Evolutionary conservation across 2,329 filamentous ascomycete species (phyloP), one percentile per base, ranked within the genome.

Genomic region (Pezicula radicicola): DNA sequence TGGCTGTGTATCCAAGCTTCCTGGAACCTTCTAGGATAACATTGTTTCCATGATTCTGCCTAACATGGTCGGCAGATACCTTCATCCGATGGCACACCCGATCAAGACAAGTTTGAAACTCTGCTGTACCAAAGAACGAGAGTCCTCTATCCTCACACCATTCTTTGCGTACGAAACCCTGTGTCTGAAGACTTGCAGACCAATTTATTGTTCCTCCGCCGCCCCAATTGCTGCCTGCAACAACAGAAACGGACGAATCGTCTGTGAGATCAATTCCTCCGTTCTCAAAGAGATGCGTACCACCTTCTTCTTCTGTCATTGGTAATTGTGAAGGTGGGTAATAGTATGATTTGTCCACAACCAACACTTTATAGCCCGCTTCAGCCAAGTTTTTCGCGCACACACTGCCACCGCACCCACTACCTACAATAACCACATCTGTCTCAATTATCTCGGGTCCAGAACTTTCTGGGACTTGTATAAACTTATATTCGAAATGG

Each of bases 171-270:
- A 96, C 89, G 57, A 78, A 88, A 25, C 81, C 83, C 65, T 93
- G 89, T 0, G 89, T 88, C 62, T 78, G 75, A 45, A 85, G 71
- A 47, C 73, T 74, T 8, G 81, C 81, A 62, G 78, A 88, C 91
- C 91, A 97, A 69, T 97, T 97, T 61, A 96, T 71, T 0, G 89
- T 91, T 6, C 91, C 91, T 50, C 92, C 92, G 40, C 92, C 92
- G 28, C 92, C 92, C 83, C 88, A 96, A 30, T 81, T 81, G 51
- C 83, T 80, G 2, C 89, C 92, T 0, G 87, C 81, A 3, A 89
- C 67, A 12, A 93, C 68, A 15, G 72, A 79, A 30, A 86, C 73
- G 6, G 79, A 78, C 10, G 74, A 73, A 62, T 88, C 79, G 54
- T 87, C 75, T 55, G 76, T 74, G 59, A 77, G 62, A 5, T 79